Evolutionary conservation across 129 eudicot species (phyloP), one percentile per base, ranked within the genome.

Genomic region (Helianthus tuberosus): DNA sequence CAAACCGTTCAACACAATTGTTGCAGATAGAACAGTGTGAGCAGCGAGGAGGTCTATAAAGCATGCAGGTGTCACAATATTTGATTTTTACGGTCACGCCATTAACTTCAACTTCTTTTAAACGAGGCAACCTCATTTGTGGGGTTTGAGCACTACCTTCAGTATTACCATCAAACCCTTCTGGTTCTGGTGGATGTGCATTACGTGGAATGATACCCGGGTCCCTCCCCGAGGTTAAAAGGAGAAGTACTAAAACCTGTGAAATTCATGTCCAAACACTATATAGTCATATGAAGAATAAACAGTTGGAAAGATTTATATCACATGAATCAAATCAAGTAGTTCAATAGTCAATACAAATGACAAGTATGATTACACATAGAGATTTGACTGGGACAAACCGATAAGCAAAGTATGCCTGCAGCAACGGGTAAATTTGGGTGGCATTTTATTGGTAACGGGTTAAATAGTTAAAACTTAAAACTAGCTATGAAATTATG

Each of bases 171-270:
- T 94, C 91, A 71, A 84, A 85, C 55, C 86, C 86, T 80, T 94
- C 97, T n/a, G 99, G 99, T 73, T 94, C 99, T 67, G 97, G 99
- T n/a, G 99, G 99, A 77, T 94, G 99, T 32, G 94, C 93, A 82
- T 94, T 94, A 58, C 99, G 93, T 62, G 99, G 99, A 75, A 94
- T 91, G 75, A 94, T 94, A 65, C 99, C 99, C 23, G 99, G 99
- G 84, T 94, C 99, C 84, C 99, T 85, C 74, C 99, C 99, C 15
- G 99, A 94, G 29, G 99, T 94, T 79, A 88, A 72, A 75, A 94
- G 74, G 60, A 94, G 91, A 77, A 94, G 97, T 73, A 89, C 83
- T 77, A 94, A 85, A 80, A 86, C 97, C 99, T 94, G 91, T 11
- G 32, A 68, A 43, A 68, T 59, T 55, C 71, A 78, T 68, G 52